Percentiles rank a stretch among this genome's conserved stretches.
phyloP scores from a whole-genome alignment of 2,329 filamentous ascomycete genomes.

The Neofusicoccum ribis region DNA sequence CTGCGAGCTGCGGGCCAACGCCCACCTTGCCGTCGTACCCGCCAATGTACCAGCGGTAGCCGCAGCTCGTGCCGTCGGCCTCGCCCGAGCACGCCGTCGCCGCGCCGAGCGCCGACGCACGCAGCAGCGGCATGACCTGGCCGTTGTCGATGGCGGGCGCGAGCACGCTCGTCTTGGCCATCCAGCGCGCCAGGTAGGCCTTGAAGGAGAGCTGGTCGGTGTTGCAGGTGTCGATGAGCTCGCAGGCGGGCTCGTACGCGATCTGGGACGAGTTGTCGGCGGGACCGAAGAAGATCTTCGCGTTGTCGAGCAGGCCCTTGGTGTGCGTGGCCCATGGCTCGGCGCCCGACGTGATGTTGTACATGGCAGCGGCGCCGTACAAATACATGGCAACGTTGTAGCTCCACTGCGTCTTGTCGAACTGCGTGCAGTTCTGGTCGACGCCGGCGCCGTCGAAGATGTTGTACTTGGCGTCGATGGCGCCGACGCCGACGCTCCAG shows the following conservation, averaged over 20 bases:
- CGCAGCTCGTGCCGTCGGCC: constrained; percentile 47
- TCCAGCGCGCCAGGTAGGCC: constrained; percentile 45
- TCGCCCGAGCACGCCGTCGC: constrained; percentile 57
- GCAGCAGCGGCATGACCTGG: constrained; percentile 53
- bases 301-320: constrained; percentile 59
- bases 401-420: constrained; percentile 48
- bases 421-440: constrained; percentile 42
- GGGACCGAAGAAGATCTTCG: constrained; percentile 57
- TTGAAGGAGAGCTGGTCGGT: constrained; percentile 50
- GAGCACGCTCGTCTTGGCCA: constrained; percentile 42
- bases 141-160: constrained; percentile 35
- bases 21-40: constrained; percentile 51
- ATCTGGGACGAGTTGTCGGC: constrained; percentile 51
- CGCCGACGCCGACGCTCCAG: constrained; percentile 50
- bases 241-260: constrained; percentile 52
- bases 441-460: constrained; percentile 49
- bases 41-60: constrained; percentile 45
- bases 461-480: constrained; percentile 51
- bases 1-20: constrained; percentile 62
- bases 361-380: constrained; percentile 50
- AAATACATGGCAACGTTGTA: constrained; percentile 51
- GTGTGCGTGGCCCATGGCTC: constrained; percentile 57
- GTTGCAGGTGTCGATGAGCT: constrained; percentile 48
- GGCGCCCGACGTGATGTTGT: constrained; percentile 54
- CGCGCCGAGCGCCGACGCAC: constrained; percentile 56